These are phyloP conservation scores for Tylopilus orsonianus DNA, from an alignment of 1,284 basidiomycete genomes.

Conservation along the genomic window DNA sequence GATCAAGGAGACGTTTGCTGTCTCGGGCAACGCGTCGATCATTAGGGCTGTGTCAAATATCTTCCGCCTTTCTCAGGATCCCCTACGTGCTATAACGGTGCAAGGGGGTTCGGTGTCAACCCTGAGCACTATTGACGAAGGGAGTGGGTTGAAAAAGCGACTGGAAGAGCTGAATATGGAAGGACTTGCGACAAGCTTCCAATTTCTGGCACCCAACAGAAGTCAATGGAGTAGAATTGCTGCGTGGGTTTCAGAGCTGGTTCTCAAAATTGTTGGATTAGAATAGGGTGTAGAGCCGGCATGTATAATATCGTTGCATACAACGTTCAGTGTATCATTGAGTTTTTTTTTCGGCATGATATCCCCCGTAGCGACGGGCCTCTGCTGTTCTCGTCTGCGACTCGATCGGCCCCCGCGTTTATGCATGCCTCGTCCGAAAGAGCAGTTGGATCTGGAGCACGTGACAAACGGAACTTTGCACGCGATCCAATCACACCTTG, in stretches of 20 bases:
- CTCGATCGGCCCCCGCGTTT: no score
- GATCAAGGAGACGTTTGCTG: constrained; percentile 74
- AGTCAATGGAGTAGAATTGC: constrained; percentile 64
- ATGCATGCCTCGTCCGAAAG: no score
- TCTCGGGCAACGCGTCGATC: constrained; percentile 70
- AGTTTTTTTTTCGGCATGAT: constrained; percentile 8
- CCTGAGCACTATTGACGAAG: constrained; percentile 62
- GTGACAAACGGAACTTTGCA: no score
- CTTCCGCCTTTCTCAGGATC: constrained; percentile 67
- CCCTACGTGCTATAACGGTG: constrained; percentile 39
- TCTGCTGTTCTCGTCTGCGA: no score
- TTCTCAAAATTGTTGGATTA: constrained; percentile 52
- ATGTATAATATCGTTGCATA: constrained; percentile 25
- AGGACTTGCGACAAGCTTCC: constrained; percentile 66
- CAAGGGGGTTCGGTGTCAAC: constrained; percentile 61
- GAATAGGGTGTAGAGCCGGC: constrained; percentile 22
- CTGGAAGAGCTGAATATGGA: constrained; percentile 72
- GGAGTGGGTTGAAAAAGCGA: constrained; percentile 29
- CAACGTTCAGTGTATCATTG: constrained; percentile 13
- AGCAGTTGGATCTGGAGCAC: no score
- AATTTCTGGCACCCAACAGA: constrained; percentile 61
- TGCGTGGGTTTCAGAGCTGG: constrained; percentile 70
- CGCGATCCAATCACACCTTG: no score
- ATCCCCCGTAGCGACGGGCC: no score
- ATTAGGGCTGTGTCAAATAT: constrained; percentile 72